Conservation (phyloP, 495 filamentous ascomycete species). For the Penicillium riverlandense region DNA sequence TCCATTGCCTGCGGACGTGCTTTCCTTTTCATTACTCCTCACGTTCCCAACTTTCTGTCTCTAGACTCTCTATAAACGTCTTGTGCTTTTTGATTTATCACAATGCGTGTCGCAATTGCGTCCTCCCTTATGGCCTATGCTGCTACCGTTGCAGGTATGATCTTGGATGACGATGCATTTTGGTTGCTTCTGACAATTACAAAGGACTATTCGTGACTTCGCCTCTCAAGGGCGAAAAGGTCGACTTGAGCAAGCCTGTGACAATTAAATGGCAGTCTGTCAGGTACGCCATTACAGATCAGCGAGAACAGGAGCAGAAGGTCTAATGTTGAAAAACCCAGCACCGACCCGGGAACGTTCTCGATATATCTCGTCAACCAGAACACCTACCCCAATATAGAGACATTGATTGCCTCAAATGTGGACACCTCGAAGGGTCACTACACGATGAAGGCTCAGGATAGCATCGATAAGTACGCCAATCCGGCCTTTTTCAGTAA, state of each 20-base stretch:
- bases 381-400: constrained; percentile 25
- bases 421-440: constrained; percentile 21
- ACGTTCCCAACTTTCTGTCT: neutral
- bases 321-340: constrained; percentile 3
- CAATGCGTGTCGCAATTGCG: constrained; percentile 12
- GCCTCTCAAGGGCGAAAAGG: constrained; percentile 15
- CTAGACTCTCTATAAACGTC: neutral
- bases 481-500: neutral
- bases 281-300: constrained; percentile 8
- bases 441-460: constrained; percentile 20
- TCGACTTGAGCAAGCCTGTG: constrained; percentile 15
- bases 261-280: constrained; percentile 27
- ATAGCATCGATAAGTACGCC: constrained; percentile 15
- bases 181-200: neutral
- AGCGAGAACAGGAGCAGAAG: neutral
- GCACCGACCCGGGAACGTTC: constrained; percentile 28
- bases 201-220: constrained; percentile 19
- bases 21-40: neutral
- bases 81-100: neutral
- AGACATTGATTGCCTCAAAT: constrained; percentile 29
- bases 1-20: neutral
- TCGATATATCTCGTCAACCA: constrained; percentile 29
- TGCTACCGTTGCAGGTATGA: constrained; percentile 14
- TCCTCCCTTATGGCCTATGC: constrained; percentile 12
- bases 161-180: too few species aligned